Conservation (phyloP, 2,329 filamentous ascomycete genomes). For the Nemania bipapillata region DNA sequence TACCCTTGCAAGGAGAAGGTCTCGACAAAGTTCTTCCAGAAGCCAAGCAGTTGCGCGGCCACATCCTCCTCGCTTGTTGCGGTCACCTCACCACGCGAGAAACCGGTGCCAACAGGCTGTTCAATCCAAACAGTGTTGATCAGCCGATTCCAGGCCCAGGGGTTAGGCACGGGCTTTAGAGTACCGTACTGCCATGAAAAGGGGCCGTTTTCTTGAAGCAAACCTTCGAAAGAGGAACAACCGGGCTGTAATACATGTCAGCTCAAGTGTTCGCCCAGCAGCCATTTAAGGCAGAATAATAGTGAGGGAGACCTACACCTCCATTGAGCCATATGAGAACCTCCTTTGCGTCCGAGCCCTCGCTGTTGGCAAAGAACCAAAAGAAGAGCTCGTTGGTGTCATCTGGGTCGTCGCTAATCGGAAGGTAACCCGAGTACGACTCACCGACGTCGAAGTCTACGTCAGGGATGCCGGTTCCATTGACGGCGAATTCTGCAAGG, state of each 20-base stretch:
- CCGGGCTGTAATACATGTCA: conserved; percentile 57
- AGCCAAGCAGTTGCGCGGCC: conserved; percentile 77
- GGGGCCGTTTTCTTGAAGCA: conserved; percentile 81
- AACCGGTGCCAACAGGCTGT: conserved; percentile 75
- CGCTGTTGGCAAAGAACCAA: conserved; percentile 66
- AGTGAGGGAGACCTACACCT: conserved; percentile 52
- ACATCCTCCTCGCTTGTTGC: conserved; percentile 74
- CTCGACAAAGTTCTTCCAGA: conserved; percentile 71
- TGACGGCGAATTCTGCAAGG: conserved; percentile 65
- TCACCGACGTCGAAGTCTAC: conserved; percentile 72
- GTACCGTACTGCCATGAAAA: conserved; percentile 78
- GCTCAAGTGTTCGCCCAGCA: not conserved
- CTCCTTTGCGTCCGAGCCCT: conserved; percentile 59
- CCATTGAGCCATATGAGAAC: conserved; percentile 66
- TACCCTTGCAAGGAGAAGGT: conserved; percentile 64
- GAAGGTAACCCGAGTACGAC: conserved; percentile 68
- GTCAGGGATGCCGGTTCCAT: conserved; percentile 70
- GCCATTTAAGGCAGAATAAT: not conserved
- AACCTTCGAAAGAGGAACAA: conserved; percentile 71
- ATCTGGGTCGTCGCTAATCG: conserved; percentile 60
- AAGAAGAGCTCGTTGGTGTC: conserved; percentile 62
- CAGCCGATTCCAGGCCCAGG: conserved; percentile 78
- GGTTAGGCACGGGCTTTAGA: conserved; percentile 70
- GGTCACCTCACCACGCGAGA: conserved; percentile 71
- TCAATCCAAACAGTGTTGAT: conserved; percentile 83